These are phyloP conservation scores for Suillus alpinus DNA, from an alignment of 768 basidiomycete genomes.

Conservation along the genomic window DNA sequence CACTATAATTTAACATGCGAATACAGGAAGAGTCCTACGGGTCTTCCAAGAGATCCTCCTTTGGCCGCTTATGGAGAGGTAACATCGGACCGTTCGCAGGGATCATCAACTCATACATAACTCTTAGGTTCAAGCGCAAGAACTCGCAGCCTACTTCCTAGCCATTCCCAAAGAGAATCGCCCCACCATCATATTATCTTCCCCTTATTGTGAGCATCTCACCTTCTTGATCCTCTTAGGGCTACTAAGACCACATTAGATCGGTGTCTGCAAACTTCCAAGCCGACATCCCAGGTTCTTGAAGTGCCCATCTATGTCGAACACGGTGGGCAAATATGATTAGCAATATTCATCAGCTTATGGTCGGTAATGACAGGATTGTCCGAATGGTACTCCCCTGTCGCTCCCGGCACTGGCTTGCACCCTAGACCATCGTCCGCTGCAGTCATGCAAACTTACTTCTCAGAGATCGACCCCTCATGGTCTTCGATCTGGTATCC, in stretches of 20 bases:
- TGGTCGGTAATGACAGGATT: slow-evolving; percentile 41
- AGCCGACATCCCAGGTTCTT: slow-evolving; percentile 60
- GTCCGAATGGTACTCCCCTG: slow-evolving; percentile 80
- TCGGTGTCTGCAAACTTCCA: slow-evolving; percentile 82
- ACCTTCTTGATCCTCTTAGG: background rate
- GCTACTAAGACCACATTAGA: slow-evolving; percentile 39
- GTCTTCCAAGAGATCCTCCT: slow-evolving; percentile 70
- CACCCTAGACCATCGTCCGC: slow-evolving; percentile 73
- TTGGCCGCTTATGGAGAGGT: slow-evolving; percentile 73
- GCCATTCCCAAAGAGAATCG: slow-evolving; percentile 62
- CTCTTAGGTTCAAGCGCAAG: slow-evolving; percentile 64
- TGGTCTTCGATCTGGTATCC: slow-evolving; percentile 70
- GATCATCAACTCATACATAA: background rate
- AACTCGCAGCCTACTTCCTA: slow-evolving; percentile 63
- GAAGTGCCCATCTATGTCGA: slow-evolving; percentile 73
- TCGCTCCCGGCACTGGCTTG: slow-evolving; percentile 60
- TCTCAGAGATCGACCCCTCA: slow-evolving; percentile 51
- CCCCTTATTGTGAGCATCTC: slow-evolving; percentile 66
- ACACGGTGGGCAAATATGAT: slow-evolving; percentile 49
- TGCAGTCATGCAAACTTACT: slow-evolving; percentile 47
- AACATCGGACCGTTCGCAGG: slow-evolving; percentile 8
- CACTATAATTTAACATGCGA: slow-evolving; percentile 7
- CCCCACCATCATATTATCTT: slow-evolving; percentile 80
- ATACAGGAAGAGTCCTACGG: slow-evolving; percentile 59
- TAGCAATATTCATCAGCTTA: background rate